These are phyloP conservation scores for Moesziomyces globuligerus DNA, from an alignment of 1,284 basidiomycete species.

Conservation along the genomic window DNA sequence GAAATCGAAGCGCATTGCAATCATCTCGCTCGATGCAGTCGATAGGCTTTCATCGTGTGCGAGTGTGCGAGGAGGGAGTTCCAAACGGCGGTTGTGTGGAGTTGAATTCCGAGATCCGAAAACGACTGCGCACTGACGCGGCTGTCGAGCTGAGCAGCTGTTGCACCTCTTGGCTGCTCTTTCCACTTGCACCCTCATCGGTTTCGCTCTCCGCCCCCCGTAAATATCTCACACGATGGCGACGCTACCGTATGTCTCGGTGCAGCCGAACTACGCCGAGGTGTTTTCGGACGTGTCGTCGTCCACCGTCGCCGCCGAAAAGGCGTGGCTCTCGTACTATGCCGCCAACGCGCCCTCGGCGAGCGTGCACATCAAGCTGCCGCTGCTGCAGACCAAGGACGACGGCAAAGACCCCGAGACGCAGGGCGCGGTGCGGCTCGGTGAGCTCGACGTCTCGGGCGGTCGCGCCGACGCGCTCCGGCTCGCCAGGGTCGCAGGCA, in stretches of 20 bases:
- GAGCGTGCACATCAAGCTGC: conserved; percentile 44
- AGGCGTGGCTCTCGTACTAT: conserved; percentile 80
- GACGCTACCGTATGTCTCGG: conserved; percentile 69
- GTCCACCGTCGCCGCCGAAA: conserved; percentile 73
- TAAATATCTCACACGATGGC: conserved; percentile 23
- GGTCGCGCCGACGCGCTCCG: conserved; percentile 17
- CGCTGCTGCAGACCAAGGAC: conserved; percentile 42
- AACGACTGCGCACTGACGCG: too few relatives aligned
- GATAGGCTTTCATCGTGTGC: too few relatives aligned
- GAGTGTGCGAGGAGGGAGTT: too few relatives aligned
- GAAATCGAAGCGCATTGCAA: too few relatives aligned
- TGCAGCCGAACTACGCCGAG: conserved; percentile 74
- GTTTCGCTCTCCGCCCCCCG: too few relatives aligned
- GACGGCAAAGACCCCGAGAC: conserved; percentile 39
- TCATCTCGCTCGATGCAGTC: too few relatives aligned
- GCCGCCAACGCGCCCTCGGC: conserved; percentile 45
- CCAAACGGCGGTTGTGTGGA: too few relatives aligned
- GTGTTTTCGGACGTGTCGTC: conserved; percentile 74
- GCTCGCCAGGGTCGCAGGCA: conserved; percentile 21
- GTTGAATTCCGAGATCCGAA: too few relatives aligned
- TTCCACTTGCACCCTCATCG: too few relatives aligned
- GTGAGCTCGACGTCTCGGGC: conserved; percentile 18
- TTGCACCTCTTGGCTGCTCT: too few relatives aligned
- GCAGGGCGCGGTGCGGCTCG: conserved; percentile 53
- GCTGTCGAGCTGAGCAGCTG: too few relatives aligned